Percentiles rank a stretch among this genome's conserved stretches.
phyloP scores from a whole-genome alignment of 352 stramenopile genomes.

The Halophytophthora batemanensis region DNA sequence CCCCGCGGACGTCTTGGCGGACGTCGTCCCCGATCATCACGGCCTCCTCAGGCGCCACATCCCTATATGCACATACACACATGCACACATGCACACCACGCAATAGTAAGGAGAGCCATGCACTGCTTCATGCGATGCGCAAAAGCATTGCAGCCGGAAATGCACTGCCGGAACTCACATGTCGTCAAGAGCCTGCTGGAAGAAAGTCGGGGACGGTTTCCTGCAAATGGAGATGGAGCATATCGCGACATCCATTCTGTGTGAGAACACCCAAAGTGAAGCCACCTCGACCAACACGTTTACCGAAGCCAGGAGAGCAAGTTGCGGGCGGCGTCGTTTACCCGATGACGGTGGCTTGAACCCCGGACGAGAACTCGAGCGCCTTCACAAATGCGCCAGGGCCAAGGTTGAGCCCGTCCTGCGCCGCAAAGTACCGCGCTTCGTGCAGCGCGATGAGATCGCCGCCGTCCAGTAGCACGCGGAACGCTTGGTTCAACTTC shows the following conservation, averaged over 20 bases:
- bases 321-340: slow-evolving; percentile 5
- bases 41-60: slow-evolving; percentile 23
- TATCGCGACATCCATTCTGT: no score
- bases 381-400: slow-evolving; percentile 53
- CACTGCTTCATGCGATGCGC: no score
- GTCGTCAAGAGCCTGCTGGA: slow-evolving; percentile 36
- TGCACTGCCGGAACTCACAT: slow-evolving; percentile 31
- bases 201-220: slow-evolving; percentile 49
- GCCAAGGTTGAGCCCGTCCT: slow-evolving; percentile 46
- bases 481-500: slow-evolving; percentile 63
- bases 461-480: slow-evolving; percentile 44
- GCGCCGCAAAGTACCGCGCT: slow-evolving; percentile 45
- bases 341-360: slow-evolving; percentile 45
- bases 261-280: no score
- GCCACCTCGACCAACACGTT: no score
- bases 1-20: slow-evolving; percentile 41
- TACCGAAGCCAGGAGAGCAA: no score
- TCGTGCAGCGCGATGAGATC: slow-evolving; percentile 53
- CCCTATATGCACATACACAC: slow-evolving; percentile 14
- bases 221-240: slow-evolving; percentile 13
- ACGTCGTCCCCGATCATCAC: slow-evolving; percentile 67
- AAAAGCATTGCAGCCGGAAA: no score
- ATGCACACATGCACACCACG: background rate
- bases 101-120: no score
- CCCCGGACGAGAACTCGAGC: slow-evolving; percentile 43